Evolutionary conservation across 2,329 filamentous ascomycete genomes (phyloP).

Genomic region (Phyllosticta paracitricarpa): DNA sequence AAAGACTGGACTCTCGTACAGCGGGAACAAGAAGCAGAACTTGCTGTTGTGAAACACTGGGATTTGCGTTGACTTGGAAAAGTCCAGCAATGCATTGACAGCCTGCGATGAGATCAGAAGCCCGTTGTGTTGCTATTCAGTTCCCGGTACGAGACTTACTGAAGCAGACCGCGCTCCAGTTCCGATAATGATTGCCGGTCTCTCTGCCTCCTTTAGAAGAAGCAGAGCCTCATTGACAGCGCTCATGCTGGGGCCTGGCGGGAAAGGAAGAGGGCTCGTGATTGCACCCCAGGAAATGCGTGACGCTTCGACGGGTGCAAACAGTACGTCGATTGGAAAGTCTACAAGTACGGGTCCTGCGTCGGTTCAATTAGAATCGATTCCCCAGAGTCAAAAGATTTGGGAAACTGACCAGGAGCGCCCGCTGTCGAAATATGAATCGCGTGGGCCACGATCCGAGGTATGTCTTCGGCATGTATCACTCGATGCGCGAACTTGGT

Average conservation of each 20-base stretch:
- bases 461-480: constrained; percentile 35
- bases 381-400: constrained; percentile 10
- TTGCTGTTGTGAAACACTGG: constrained; percentile 35
- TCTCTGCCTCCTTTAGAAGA: constrained; percentile 25
- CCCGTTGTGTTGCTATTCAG: neutral
- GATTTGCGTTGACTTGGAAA: constrained; percentile 26
- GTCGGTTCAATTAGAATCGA: neutral
- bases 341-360: constrained; percentile 31
- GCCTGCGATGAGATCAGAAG: constrained; percentile 13
- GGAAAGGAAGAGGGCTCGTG: constrained; percentile 22
- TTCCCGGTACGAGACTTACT: neutral
- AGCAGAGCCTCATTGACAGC: constrained; percentile 25
- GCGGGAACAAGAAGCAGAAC: constrained; percentile 20
- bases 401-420: constrained; percentile 17
- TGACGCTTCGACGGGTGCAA: constrained; percentile 29
- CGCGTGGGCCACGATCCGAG: constrained; percentile 35
- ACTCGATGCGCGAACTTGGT: constrained; percentile 39
- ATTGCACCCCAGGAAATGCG: constrained; percentile 34
- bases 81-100: constrained; percentile 20
- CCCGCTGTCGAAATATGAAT: constrained; percentile 31
- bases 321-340: constrained; percentile 33
- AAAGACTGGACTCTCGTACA: constrained; percentile 23
- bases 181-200: constrained; percentile 34
- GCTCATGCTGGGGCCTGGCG: constrained; percentile 27
- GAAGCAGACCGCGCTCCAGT: constrained; percentile 25